phyloP scores from a whole-genome alignment of 345 rosid species.

The Arabidopsis suecica region DNA sequence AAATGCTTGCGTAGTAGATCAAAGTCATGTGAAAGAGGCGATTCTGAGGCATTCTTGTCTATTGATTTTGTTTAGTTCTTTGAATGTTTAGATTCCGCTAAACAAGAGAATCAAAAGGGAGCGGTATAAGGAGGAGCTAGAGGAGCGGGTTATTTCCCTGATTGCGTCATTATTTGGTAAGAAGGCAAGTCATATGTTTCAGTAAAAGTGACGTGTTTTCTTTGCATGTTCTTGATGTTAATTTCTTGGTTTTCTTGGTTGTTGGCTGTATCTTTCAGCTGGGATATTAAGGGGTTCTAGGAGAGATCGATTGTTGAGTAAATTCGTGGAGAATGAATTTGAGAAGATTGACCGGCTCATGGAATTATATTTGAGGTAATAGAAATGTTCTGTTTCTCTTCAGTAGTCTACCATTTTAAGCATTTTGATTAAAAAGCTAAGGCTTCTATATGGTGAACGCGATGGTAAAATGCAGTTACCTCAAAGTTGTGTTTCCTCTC shows the following conservation, averaged over 20 bases:
- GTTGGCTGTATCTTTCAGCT: slow-evolving; percentile 52
- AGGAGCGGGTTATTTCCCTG: slow-evolving; percentile 81
- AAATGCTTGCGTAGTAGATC: not conserved
- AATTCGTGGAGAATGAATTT: slow-evolving; percentile 90
- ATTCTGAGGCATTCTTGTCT: slow-evolving; percentile 12
- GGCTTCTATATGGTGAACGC: not conserved
- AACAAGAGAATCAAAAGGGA: slow-evolving; percentile 91
- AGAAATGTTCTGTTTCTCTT: not conserved
- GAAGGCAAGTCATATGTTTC: slow-evolving; percentile 52
- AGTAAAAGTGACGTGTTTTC: slow-evolving; percentile 1
- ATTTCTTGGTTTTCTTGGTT: slow-evolving; percentile 24
- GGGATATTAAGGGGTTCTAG: slow-evolving; percentile 91
- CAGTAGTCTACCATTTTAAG: not conserved
- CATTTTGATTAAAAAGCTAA: not conserved
- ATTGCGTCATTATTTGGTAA: slow-evolving; percentile 94
- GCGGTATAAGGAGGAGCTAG: slow-evolving; percentile 84
- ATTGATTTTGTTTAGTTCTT: slow-evolving; percentile 27
- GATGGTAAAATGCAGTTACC: not conserved
- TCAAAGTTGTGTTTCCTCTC: slow-evolving; percentile 1
- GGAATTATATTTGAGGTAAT: slow-evolving; percentile 86
- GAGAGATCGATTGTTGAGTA: slow-evolving; percentile 88
- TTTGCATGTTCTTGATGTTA: slow-evolving; percentile 7
- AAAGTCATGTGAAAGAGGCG: not conserved
- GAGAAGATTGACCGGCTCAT: slow-evolving; percentile 98
- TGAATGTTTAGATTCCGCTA: slow-evolving; percentile 67